Percentiles rank a stretch among this genome's conserved stretches.
These are phyloP conservation scores for Kodamaea sagamina DNA, from an alignment of 805 yeast species.

Conservation along the genomic window DNA sequence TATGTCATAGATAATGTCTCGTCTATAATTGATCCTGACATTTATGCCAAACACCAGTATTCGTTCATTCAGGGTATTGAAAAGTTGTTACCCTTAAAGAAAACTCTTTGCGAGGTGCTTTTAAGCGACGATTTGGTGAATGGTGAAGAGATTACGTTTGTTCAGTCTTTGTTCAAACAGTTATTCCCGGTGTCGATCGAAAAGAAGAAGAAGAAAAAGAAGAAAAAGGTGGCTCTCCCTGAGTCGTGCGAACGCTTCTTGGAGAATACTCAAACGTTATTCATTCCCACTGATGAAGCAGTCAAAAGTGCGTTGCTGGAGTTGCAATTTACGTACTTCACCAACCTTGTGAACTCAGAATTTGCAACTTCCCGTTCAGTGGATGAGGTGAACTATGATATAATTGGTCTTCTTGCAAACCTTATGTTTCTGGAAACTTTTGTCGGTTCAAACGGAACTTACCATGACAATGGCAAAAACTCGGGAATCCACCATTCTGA, in stretches of 20 bases:
- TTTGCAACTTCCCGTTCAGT: slow-evolving; percentile 33
- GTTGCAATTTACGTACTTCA: slow-evolving; percentile 30
- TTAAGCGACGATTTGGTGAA: slow-evolving; percentile 22
- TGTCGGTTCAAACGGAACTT: slow-evolving; percentile 34
- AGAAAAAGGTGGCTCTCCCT: slow-evolving; percentile 10
- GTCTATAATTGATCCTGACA: slow-evolving; percentile 57
- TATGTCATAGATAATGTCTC: slow-evolving; percentile 46
- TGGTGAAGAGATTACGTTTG: slow-evolving; percentile 27
- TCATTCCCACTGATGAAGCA: slow-evolving; percentile 37
- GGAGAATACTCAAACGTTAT: slow-evolving; percentile 27
- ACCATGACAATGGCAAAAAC: background rate
- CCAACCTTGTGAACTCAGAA: slow-evolving; percentile 16
- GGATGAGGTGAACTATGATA: slow-evolving; percentile 33
- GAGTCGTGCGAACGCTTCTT: slow-evolving; percentile 32
- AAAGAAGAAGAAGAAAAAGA: slow-evolving; percentile 10
- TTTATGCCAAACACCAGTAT: slow-evolving; percentile 60
- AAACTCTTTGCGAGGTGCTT: slow-evolving; percentile 39
- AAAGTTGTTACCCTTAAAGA: slow-evolving; percentile 39
- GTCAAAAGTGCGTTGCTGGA: slow-evolving; percentile 28
- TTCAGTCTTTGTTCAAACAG: slow-evolving; percentile 32
- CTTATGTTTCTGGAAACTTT: slow-evolving; percentile 30
- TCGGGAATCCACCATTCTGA: slow-evolving; percentile 4
- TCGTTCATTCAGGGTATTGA: slow-evolving; percentile 70
- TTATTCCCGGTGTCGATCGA: slow-evolving; percentile 17
- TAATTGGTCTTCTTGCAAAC: slow-evolving; percentile 25